Base-by-base conservation (phyloP, 2,329 filamentous ascomycete species). In the Phyllachora maydis region DNA sequence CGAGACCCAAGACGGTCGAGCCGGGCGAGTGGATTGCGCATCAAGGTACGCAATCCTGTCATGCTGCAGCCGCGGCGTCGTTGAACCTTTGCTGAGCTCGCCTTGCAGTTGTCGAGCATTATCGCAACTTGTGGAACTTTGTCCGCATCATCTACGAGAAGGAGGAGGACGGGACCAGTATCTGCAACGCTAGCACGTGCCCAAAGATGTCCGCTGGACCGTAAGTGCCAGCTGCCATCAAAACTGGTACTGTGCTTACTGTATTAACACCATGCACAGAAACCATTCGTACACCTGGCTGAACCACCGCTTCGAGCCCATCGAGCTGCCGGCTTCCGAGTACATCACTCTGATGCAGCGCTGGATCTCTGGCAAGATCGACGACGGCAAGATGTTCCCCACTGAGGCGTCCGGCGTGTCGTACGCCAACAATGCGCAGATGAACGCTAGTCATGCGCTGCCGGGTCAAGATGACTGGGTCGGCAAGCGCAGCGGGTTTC, bases 271-370 rank as follows among this genome's bases (percentile, higher is more conserved):
- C 16, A 12, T 12, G 8, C 8, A 7, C 21, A 59, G 54, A 18
- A 78, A 77, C 34, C 66, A 81, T 44, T 81, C 74, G 15, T 85
- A 83, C 47, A 83, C 76, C 22, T 88, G 78, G 78, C 63, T 85
- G 26, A 79, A 83, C 45, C 68, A 68, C 37, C 67, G 73, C 32
- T 68, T 69, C 35, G 64, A 71, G 40, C 75, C 76, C 12, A 74
- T 79, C 32, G 77, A 81, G 46, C 70, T 85, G 20, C 75, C 77
- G 5, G 78, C 78, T 6, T 69, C 68, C 28, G 75, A 77, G 41
- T 88, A 85, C 48, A 81, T 85, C 45, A 73, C 74, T 34, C 64
- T 82, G 11, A 79, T 88, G 37, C 76, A 83, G 45, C 75, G 78
- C 35, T 88, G 78, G 78, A 81, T 85, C 37, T 68, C 72, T 25